Percentiles rank a stretch among this genome's conserved stretches.
Conservation (phyloP, 768 basidiomycete species). For the Mycena galopus region DNA sequence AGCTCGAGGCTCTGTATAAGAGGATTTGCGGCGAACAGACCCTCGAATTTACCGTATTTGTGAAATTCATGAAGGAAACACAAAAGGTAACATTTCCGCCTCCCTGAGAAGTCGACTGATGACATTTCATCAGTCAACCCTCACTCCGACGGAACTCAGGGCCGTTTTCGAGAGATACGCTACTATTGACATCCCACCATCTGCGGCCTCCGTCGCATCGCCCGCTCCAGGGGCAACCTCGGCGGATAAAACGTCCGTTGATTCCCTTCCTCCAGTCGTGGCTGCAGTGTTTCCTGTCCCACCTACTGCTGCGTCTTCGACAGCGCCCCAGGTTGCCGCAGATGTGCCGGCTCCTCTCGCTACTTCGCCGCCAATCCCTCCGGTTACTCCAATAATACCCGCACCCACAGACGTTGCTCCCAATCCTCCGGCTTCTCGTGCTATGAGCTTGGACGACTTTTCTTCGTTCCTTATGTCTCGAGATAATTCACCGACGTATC, state of each 20-base stretch:
- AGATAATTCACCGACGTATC: constrained; percentile 59
- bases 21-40: constrained; percentile 25
- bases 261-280: neutral
- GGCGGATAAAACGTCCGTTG: neutral
- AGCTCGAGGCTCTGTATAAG: constrained; percentile 66
- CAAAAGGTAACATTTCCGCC: constrained; percentile 32
- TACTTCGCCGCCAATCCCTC: neutral
- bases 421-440: constrained; percentile 24
- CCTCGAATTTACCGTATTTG: constrained; percentile 37
- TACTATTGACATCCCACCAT: constrained; percentile 2
- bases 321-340: neutral
- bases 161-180: constrained; percentile 41
- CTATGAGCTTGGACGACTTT: constrained; percentile 65
- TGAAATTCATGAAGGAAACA: constrained; percentile 39
- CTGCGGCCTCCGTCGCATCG: neutral
- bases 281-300: neutral
- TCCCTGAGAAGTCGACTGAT: constrained; percentile 3
- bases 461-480: constrained; percentile 72
- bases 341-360: neutral
- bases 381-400: neutral
- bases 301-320: neutral
- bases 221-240: neutral
- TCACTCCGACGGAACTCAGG: constrained; percentile 38
- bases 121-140: constrained; percentile 37
- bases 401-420: neutral